Conservation (phyloP, 768 basidiomycete genomes). For the Stropharia rugosoannulata region DNA sequence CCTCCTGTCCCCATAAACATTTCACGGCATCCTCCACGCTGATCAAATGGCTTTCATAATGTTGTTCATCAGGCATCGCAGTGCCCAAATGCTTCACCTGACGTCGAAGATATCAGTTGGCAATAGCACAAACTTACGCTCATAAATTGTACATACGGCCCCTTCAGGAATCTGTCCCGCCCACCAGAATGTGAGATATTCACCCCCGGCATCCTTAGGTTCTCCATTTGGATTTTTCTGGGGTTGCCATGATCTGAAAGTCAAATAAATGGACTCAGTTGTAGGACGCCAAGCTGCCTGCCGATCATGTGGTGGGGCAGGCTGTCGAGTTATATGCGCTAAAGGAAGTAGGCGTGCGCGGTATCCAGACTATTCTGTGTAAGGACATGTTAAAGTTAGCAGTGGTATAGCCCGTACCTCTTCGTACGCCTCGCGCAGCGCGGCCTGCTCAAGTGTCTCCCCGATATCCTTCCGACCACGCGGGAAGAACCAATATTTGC, state of each 20-base stretch:
- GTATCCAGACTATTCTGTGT: background rate
- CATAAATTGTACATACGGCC: constrained; percentile 38
- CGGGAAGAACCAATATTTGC: constrained; percentile 56
- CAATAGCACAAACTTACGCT: background rate
- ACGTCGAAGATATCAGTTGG: background rate
- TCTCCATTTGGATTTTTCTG: constrained; percentile 6
- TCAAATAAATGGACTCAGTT: constrained; percentile 6
- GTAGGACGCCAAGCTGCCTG: background rate
- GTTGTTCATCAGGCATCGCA: constrained; percentile 56
- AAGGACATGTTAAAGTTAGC: background rate
- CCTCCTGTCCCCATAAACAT: constrained; percentile 29
- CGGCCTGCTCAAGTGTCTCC: constrained; percentile 58
- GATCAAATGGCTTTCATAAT: constrained; percentile 44
- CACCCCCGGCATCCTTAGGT: constrained; percentile 30
- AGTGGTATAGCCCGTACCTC: constrained; percentile 40
- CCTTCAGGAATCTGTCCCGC: constrained; percentile 50
- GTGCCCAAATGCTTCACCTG: constrained; percentile 50
- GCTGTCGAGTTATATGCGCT: background rate
- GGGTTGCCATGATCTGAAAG: constrained; percentile 28
- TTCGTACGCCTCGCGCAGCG: constrained; percentile 65
- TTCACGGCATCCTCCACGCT: constrained; percentile 41
- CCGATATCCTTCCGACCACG: constrained; percentile 66
- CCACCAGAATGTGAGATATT: constrained; percentile 58
- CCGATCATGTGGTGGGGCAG: background rate
- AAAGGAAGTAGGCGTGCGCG: background rate